phyloP scores from a whole-genome alignment of 1,284 basidiomycete genomes.

The Volvariella volvacea region DNA sequence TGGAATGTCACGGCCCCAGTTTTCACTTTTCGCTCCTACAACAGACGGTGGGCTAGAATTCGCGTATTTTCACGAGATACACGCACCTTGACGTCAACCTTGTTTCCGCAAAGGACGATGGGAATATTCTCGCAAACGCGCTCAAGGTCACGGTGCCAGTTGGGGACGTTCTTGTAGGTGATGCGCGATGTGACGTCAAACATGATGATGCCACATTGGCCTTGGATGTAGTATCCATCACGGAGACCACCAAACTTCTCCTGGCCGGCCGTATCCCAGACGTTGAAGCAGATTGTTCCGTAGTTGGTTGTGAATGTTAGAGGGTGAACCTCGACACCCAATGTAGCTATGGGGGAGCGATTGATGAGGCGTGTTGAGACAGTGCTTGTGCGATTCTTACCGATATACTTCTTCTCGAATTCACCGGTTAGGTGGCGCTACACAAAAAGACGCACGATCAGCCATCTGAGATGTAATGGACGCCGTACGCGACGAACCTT shows the following conservation, averaged over 20 bases:
- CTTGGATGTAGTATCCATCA: conserved; percentile 98
- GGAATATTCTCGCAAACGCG: conserved; percentile 99
- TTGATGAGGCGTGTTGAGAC: too few species aligned
- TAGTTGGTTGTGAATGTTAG: conserved; percentile 97
- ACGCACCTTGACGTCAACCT: conserved; percentile 97
- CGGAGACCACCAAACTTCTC: conserved; percentile 99
- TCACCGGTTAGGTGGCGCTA: conserved; percentile 98
- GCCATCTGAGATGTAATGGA: conserved; percentile 41
- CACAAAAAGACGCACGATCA: conserved; percentile 38
- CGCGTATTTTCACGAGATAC: not conserved
- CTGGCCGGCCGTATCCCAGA: conserved; percentile 99
- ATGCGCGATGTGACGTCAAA: conserved; percentile 99
- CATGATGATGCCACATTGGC: conserved; percentile 99
- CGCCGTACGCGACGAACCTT: conserved; percentile 50
- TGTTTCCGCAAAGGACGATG: conserved; percentile 99
- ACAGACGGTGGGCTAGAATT: conserved; percentile 1
- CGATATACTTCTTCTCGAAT: conserved; percentile 99
- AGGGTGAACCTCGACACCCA: conserved; percentile 99
- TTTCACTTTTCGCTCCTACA: conserved; percentile 98
- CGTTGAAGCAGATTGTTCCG: conserved; percentile 98
- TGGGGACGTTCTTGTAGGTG: conserved; percentile 99
- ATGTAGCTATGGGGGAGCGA: conserved; percentile 86
- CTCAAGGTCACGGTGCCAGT: conserved; percentile 99
- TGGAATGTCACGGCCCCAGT: conserved; percentile 99
- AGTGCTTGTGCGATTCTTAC: conserved; percentile 54